Evolutionary conservation across 345 rosid genomes (phyloP).

Genomic region (Syzygium jambos): DNA sequence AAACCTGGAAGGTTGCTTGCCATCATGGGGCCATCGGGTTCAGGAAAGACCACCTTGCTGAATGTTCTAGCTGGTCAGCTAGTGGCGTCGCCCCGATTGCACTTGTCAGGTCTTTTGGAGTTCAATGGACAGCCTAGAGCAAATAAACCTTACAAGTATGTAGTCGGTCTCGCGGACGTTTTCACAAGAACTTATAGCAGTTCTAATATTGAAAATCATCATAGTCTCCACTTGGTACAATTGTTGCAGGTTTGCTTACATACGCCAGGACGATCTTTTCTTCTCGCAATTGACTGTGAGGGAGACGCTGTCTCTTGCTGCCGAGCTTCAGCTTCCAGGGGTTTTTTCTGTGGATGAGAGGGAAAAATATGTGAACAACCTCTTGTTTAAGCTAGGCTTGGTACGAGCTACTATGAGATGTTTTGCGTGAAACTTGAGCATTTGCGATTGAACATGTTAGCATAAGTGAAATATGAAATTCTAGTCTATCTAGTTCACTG

Average conservation of each 20-base stretch:
- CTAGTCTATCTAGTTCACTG: background rate
- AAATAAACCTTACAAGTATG: constrained; percentile 62
- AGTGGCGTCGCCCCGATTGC: constrained; percentile 49
- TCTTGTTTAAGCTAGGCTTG: constrained; percentile 77
- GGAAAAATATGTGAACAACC: constrained; percentile 71
- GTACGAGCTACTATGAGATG: constrained; percentile 23
- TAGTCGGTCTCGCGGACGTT: background rate
- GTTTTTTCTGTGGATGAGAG: constrained; percentile 63
- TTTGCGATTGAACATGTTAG: background rate
- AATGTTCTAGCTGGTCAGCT: constrained; percentile 90
- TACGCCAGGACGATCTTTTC: constrained; percentile 94
- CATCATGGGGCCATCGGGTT: constrained; percentile 96
- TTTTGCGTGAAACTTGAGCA: background rate
- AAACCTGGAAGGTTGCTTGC: constrained; percentile 92
- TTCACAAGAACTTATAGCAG: background rate
- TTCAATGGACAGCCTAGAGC: constrained; percentile 69
- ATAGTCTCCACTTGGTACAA: background rate
- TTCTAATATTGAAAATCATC: background rate
- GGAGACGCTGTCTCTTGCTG: constrained; percentile 88
- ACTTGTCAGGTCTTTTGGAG: constrained; percentile 88
- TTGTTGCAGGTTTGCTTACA: constrained; percentile 67
- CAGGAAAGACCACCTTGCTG: constrained; percentile 95
- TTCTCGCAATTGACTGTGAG: constrained; percentile 93
- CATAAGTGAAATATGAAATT: background rate
- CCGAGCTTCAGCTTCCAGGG: constrained; percentile 83